Conservation (phyloP, 306 rosid species). For the Pterocarpus macrocarpus region DNA sequence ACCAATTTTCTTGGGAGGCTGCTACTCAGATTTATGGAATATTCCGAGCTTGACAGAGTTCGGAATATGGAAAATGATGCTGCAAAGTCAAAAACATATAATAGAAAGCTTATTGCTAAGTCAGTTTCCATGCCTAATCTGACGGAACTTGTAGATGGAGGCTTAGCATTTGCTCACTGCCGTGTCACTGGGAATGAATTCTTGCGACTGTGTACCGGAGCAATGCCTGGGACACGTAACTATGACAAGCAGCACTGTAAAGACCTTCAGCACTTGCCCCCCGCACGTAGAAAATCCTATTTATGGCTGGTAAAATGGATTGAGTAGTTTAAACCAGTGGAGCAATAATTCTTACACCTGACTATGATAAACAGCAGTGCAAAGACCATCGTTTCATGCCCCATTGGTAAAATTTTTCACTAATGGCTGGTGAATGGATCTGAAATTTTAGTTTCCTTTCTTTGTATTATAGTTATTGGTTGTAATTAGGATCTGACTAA, state of each 20-base stretch:
- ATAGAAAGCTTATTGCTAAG: too few species aligned
- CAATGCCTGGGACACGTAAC: slow-evolving; percentile 76
- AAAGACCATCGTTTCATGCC: slow-evolving; percentile 58
- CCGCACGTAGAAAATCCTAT: slow-evolving; percentile 85
- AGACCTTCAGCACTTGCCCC: slow-evolving; percentile 82
- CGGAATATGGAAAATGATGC: too few species aligned
- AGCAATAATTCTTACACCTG: slow-evolving; percentile 63
- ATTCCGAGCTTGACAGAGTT: too few species aligned
- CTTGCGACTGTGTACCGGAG: slow-evolving; percentile 73
- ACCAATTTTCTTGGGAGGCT: too few species aligned
- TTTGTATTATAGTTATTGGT: slow-evolving; percentile 46
- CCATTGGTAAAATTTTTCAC: neutral
- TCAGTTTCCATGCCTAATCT: too few species aligned
- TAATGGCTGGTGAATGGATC: slow-evolving; percentile 64
- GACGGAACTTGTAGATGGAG: slow-evolving; percentile 60
- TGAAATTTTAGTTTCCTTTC: slow-evolving; percentile 35
- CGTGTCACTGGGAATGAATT: slow-evolving; percentile 91
- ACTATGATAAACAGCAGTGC: slow-evolving; percentile 66
- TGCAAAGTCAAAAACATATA: too few species aligned
- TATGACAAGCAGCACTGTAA: slow-evolving; percentile 87
- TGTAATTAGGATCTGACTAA: slow-evolving; percentile 50
- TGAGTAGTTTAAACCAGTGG: slow-evolving; percentile 3
- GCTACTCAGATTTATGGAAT: too few species aligned
- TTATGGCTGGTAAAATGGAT: slow-evolving; percentile 76
- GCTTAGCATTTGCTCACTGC: slow-evolving; percentile 93